phyloP scores from a whole-genome alignment of 2,329 filamentous ascomycete genomes.

The Neoarthrinium moseri region DNA sequence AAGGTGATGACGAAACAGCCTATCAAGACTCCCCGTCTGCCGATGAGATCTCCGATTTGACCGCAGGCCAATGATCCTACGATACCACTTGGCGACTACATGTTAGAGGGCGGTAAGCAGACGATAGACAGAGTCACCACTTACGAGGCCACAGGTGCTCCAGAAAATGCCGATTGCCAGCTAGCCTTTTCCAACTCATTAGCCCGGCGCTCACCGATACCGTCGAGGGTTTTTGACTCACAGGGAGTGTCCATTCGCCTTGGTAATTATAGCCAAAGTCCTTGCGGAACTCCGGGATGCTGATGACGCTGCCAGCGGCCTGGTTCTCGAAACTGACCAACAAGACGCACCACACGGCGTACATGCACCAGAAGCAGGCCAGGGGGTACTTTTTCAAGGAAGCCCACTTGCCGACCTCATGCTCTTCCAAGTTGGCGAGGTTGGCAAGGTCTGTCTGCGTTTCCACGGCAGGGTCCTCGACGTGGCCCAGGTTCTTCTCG shows the following conservation, averaged over 20 bases:
- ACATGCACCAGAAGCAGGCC: constrained; percentile 1
- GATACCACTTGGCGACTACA: no score
- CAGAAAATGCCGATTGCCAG: constrained; percentile 4
- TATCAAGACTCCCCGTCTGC: constrained; percentile 28
- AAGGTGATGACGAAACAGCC: constrained; percentile 28
- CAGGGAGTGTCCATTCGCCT: no score
- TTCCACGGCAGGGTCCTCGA: no score
- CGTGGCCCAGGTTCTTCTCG: no score
- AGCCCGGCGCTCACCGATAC: no score
- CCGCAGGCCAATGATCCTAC: constrained; percentile 19
- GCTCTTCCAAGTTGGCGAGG: constrained; percentile 7
- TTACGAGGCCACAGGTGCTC: background rate
- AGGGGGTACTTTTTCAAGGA: background rate
- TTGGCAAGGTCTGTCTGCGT: no score
- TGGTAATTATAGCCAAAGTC: constrained; percentile 3
- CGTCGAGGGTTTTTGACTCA: no score
- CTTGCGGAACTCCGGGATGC: constrained; percentile 7
- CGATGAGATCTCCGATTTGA: no score
- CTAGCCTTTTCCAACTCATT: background rate
- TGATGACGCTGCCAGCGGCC: constrained; percentile 1
- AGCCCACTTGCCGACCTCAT: background rate
- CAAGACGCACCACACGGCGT: background rate
- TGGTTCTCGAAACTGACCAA: constrained; percentile 8
- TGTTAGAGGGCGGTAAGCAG: background rate
- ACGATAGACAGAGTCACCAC: background rate